Evolutionary conservation across 1,284 basidiomycete species (phyloP).

Genomic region (Malassezia cuniculi): DNA sequence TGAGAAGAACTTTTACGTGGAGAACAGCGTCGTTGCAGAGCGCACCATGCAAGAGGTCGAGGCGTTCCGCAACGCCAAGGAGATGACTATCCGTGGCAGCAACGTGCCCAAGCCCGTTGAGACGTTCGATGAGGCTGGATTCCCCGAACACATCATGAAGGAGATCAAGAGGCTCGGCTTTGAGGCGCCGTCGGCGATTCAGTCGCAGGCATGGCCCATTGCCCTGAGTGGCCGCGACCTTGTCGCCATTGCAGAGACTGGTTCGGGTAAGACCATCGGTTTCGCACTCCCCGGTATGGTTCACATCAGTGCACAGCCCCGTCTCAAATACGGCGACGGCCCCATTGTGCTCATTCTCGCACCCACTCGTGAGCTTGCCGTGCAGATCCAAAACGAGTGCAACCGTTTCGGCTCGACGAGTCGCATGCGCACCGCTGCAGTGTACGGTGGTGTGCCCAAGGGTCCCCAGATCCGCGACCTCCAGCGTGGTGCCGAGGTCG

Average conservation of each 20-base stretch:
- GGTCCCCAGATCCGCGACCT: constrained; percentile 95
- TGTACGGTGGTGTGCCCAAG: constrained; percentile 97
- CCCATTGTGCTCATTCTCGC: constrained; percentile 93
- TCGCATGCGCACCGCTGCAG: constrained; percentile 90
- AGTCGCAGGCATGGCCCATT: constrained; percentile 98
- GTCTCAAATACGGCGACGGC: constrained; percentile 83
- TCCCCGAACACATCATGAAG: constrained; percentile 86
- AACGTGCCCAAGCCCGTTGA: constrained; percentile 78
- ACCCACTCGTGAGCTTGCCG: constrained; percentile 92
- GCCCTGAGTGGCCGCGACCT: constrained; percentile 83
- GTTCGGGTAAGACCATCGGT: constrained; percentile 65
- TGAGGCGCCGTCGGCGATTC: constrained; percentile 74
- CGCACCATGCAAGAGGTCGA: constrained; percentile 74
- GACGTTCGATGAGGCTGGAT: constrained; percentile 84
- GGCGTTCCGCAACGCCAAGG: constrained; percentile 69
- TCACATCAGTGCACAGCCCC: constrained; percentile 98
- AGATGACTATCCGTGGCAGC: constrained; percentile 83
- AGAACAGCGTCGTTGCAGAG: constrained; percentile 70
- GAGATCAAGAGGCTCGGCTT: constrained; percentile 92
- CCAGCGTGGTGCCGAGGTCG: constrained; percentile 88
- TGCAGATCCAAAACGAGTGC: constrained; percentile 97
- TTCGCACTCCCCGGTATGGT: constrained; percentile 98
- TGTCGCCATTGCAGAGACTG: constrained; percentile 67
- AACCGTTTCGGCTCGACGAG: constrained; percentile 96
- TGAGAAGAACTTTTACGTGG: constrained; percentile 86